Conservation (phyloP, 148 eudicot species). For the Agrostemma githago region DNA sequence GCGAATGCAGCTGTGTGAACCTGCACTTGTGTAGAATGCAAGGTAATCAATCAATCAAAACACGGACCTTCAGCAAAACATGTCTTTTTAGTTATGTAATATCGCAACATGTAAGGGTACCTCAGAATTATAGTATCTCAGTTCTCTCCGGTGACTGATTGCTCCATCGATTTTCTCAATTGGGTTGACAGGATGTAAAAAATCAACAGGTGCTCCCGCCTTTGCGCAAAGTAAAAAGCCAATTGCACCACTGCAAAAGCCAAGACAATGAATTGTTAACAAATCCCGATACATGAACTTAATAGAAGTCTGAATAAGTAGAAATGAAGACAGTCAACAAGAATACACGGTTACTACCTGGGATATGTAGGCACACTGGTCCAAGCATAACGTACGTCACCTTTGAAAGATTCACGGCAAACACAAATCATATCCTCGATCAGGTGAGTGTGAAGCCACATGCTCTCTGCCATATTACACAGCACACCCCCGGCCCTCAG, state of each 20-base stretch:
- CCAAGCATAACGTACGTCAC: constrained; percentile 97
- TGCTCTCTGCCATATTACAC: constrained; percentile 97
- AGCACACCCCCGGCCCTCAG: constrained; percentile 94
- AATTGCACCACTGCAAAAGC: constrained; percentile 67
- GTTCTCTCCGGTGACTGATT: constrained; percentile 48
- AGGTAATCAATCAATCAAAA: background rate
- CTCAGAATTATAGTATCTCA: constrained; percentile 19
- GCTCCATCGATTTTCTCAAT: constrained; percentile 94
- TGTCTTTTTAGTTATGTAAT: no score
- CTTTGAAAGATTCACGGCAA: constrained; percentile 71
- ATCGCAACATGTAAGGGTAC: background rate
- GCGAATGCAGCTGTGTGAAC: constrained; percentile 82
- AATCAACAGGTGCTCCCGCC: constrained; percentile 84
- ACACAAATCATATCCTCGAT: constrained; percentile 77
- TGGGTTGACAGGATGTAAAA: constrained; percentile 79
- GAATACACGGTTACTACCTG: constrained; percentile 61
- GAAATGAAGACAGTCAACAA: background rate
- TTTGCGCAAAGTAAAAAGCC: constrained; percentile 89
- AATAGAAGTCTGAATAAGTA: background rate
- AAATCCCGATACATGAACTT: background rate
- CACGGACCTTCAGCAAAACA: no score
- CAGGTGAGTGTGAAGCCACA: constrained; percentile 99
- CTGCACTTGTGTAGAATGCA: constrained; percentile 29
- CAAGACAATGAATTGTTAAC: background rate
- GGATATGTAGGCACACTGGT: constrained; percentile 97